These are phyloP conservation scores for Lipomyces lipofer DNA, from an alignment of 805 yeast genomes.

Conservation along the genomic window DNA sequence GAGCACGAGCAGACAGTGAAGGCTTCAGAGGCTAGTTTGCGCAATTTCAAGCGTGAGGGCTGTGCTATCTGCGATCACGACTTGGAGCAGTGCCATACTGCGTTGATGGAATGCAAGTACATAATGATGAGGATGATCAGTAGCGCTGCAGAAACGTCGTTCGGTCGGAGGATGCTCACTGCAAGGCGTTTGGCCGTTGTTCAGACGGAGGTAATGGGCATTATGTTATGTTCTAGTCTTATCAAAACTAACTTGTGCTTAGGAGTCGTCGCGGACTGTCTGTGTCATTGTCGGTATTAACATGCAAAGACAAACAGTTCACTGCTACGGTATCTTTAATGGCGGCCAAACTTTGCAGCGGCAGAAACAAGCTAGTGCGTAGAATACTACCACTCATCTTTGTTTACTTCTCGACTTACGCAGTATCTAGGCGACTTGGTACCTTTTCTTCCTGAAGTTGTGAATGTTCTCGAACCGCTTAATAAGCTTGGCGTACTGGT, in stretches of 20 bases:
- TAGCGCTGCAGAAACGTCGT: constrained; percentile 50
- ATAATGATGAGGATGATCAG: constrained; percentile 49
- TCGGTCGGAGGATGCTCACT: constrained; percentile 50
- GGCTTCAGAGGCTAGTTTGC: constrained; percentile 51
- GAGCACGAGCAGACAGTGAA: constrained; percentile 74
- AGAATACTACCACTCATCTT: no score
- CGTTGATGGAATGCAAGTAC: constrained; percentile 49
- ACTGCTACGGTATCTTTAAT: constrained; percentile 23
- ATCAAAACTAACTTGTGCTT: no score
- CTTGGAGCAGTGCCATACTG: constrained; percentile 48
- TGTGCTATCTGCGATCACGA: constrained; percentile 46
- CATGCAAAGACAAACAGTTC: constrained; percentile 10
- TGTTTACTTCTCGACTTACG: no score
- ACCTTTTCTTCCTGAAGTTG: constrained; percentile 22
- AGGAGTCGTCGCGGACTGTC: constrained; percentile 24
- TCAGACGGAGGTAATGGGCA: no score
- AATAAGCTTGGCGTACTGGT: constrained; percentile 11
- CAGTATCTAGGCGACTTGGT: constrained; percentile 12
- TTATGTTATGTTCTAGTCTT: no score
- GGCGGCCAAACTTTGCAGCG: background rate
- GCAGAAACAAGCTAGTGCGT: constrained; percentile 11
- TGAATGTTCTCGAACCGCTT: constrained; percentile 1
- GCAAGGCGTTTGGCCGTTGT: constrained; percentile 26
- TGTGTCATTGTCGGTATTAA: constrained; percentile 24
- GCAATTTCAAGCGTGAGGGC: constrained; percentile 39